Evolutionary conservation across 129 eudicot species (phyloP).

Genomic region (Lactuca sativa): DNA sequence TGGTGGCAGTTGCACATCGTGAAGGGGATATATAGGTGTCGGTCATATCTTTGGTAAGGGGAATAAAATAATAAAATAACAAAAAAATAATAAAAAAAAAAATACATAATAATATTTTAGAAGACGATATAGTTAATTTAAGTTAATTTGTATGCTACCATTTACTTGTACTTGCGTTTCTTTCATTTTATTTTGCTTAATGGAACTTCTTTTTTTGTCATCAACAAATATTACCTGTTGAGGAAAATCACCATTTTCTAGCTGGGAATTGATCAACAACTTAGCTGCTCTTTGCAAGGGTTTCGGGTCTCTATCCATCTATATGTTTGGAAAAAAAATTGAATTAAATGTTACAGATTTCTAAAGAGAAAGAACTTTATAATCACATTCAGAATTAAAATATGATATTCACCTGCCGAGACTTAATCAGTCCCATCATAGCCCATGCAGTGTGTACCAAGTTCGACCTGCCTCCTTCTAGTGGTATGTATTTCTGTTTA

Average conservation of each 20-base stretch:
- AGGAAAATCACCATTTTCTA: conserved; percentile 80
- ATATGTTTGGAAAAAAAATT: not conserved
- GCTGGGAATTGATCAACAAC: conserved; percentile 58
- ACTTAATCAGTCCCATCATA: not conserved
- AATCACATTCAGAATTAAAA: not conserved
- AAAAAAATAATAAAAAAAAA: too few species aligned
- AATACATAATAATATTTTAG: too few species aligned
- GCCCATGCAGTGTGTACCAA: conserved; percentile 60
- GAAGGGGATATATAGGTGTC: too few species aligned
- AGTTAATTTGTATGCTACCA: too few species aligned
- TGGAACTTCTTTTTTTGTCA: not conserved
- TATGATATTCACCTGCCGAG: not conserved
- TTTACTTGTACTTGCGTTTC: too few species aligned
- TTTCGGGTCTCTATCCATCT: not conserved
- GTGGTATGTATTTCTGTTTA: conserved; percentile 59
- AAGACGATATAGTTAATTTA: too few species aligned
- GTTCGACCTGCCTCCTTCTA: conserved; percentile 75
- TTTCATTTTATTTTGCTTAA: not conserved
- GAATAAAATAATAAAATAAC: too few species aligned
- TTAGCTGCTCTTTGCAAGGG: not conserved
- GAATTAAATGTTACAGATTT: too few species aligned
- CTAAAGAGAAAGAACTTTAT: not conserved
- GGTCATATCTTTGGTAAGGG: too few species aligned
- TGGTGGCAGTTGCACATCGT: too few species aligned
- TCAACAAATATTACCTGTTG: conserved; percentile 59